phyloP scores from a whole-genome alignment of 768 basidiomycete species.

The Boletus reticuloceps region DNA sequence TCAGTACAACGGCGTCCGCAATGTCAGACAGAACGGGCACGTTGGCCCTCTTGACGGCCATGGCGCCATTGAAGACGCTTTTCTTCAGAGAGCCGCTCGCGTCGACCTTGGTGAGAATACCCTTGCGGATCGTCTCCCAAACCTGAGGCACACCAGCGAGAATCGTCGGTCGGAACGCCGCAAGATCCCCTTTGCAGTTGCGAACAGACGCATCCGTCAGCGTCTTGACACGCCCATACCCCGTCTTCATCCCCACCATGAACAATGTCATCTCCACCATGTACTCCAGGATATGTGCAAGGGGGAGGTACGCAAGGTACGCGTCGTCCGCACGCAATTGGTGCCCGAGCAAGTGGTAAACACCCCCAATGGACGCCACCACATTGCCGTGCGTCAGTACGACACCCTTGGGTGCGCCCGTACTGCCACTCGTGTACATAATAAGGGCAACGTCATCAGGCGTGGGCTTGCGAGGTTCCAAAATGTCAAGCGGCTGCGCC shows the following conservation, averaged over 20 bases:
- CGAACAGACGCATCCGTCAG: conserved; percentile 92
- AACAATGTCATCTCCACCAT: conserved; percentile 82
- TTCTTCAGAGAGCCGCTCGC: conserved; percentile 64
- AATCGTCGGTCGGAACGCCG: conserved; percentile 79
- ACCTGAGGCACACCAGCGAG: conserved; percentile 95
- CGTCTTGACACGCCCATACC: conserved; percentile 94
- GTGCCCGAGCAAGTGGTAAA: conserved; percentile 67
- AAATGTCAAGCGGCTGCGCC: conserved; percentile 46
- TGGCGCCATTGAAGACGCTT: conserved; percentile 75
- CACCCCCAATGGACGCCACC: conserved; percentile 81
- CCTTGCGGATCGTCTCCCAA: conserved; percentile 97
- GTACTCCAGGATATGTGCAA: conserved; percentile 95
- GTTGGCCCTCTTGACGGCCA: conserved; percentile 68
- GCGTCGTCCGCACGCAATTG: conserved; percentile 28
- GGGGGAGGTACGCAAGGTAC: conserved; percentile 89
- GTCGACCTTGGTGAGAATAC: conserved; percentile 81
- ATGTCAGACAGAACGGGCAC: conserved; percentile 63
- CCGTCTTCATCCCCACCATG: conserved; percentile 75
- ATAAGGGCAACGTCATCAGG: conserved; percentile 58
- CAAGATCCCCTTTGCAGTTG: conserved; percentile 84
- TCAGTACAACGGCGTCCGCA: conserved; percentile 76
- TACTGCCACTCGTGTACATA: conserved; percentile 89
- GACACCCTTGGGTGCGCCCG: conserved; percentile 94
- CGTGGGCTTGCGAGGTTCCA: conserved; percentile 50
- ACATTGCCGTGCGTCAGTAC: conserved; percentile 86